These are phyloP conservation scores for Plasmopara muralis DNA, from an alignment of 352 stramenopile species.

Conservation along the genomic window DNA sequence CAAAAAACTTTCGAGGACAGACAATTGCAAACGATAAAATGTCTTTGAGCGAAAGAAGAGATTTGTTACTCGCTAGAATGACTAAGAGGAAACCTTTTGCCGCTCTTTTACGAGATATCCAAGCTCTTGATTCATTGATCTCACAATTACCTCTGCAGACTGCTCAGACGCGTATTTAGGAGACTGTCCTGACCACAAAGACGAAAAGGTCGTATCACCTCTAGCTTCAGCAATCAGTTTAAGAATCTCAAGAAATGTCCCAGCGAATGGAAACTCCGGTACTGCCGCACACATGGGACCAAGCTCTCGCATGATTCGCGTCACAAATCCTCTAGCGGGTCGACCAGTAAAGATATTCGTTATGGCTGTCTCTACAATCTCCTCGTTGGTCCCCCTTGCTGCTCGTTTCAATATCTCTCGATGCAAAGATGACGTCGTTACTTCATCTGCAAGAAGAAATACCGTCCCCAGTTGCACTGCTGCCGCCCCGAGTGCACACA, in stretches of 20 bases:
- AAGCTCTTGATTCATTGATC: constrained; percentile 16
- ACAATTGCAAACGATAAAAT: too few relatives aligned
- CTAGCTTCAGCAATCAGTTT: constrained; percentile 15
- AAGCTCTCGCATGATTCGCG: constrained; percentile 29
- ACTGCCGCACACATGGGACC: constrained; percentile 21
- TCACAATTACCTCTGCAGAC: constrained; percentile 21
- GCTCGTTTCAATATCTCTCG: constrained; percentile 30
- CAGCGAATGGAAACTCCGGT: constrained; percentile 19
- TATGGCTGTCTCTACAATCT: constrained; percentile 19
- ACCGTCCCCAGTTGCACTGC: constrained; percentile 59
- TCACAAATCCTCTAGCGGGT: constrained; percentile 39
- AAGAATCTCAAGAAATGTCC: constrained; percentile 13
- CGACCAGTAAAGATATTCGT: constrained; percentile 37
- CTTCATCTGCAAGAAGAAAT: constrained; percentile 47
- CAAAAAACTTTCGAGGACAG: too few relatives aligned
- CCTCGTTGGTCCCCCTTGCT: constrained; percentile 15
- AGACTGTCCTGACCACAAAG: constrained; percentile 25
- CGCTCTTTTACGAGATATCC: not conserved
- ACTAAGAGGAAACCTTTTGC: too few relatives aligned
- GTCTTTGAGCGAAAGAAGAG: too few relatives aligned
- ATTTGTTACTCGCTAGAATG: too few relatives aligned
- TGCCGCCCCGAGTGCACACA: constrained; percentile 36
- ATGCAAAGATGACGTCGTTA: constrained; percentile 26
- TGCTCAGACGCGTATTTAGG: constrained; percentile 17
- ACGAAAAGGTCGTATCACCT: constrained; percentile 22